Evolutionary conservation across 805 yeast species (phyloP).

Genomic region (Metschnikowia noctiluminum): DNA sequence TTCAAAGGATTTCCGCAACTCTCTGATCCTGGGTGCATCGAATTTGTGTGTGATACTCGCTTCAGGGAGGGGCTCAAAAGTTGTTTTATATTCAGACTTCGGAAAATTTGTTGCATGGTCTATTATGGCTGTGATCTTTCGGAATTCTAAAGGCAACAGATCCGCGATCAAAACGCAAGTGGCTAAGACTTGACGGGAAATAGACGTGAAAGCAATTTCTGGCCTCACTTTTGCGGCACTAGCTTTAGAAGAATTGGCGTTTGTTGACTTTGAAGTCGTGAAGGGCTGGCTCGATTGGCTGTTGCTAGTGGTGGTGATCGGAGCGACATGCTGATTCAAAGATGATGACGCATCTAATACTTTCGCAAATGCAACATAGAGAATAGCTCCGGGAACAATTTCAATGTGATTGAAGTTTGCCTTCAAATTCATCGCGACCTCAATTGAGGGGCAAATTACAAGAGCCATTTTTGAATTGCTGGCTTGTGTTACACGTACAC

Average conservation of each 20-base stretch:
- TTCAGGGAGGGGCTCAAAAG: constrained; percentile 76
- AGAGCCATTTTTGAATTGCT: constrained; percentile 33
- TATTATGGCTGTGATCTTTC: constrained; percentile 46
- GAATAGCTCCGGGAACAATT: constrained; percentile 70
- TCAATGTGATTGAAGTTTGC: constrained; percentile 80
- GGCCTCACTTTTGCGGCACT: not conserved
- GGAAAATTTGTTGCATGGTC: constrained; percentile 28
- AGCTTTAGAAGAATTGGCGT: not conserved
- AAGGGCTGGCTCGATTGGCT: not conserved
- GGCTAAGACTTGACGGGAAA: constrained; percentile 6
- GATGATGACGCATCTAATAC: constrained; percentile 34
- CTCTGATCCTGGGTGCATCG: constrained; percentile 86
- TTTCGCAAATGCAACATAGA: constrained; percentile 83
- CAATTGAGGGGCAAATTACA: constrained; percentile 69
- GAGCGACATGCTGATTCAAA: not conserved
- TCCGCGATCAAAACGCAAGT: constrained; percentile 8
- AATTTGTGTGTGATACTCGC: constrained; percentile 65
- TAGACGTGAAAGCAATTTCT: not conserved
- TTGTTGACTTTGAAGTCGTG: not conserved
- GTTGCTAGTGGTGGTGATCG: not conserved
- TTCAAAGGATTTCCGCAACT: constrained; percentile 63
- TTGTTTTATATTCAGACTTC: constrained; percentile 48
- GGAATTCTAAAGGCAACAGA: constrained; percentile 23
- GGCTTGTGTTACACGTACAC: constrained; percentile 38
- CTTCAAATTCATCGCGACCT: constrained; percentile 75